Evolutionary conservation across 1,284 basidiomycete genomes (phyloP), one percentile per base, ranked within the genome.

Genomic region (Boletus semigastroideus): DNA sequence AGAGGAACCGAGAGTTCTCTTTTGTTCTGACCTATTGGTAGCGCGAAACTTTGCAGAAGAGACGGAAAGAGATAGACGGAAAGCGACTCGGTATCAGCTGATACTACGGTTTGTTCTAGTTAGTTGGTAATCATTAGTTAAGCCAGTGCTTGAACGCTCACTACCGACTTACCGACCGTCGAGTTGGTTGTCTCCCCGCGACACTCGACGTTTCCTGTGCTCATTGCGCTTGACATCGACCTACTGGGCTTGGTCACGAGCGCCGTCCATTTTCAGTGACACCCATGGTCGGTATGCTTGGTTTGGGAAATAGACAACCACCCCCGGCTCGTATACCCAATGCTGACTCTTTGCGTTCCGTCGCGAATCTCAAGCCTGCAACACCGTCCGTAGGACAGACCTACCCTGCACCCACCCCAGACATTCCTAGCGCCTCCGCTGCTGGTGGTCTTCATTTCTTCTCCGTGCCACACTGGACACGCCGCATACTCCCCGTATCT

Each of bases 41-140:
- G 85, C 84, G 84, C 64, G 74, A 79, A 51, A 79, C 74, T 48
- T 72, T 92, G 62, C 81, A 85, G 70, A 72, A 74, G 49, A 86
- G 83, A 69, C 82, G 79, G 60, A 72, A 74, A 56, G 71, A 72
- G 28, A 76, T 90, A 65, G 74, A 69, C 59, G 75, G 74, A 62
- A 71, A 52, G 14, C 33, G 12, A 31, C 4, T 6, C 16, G 17
- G 17, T 30, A 20, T 38, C 11, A n/a, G 5, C 22, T 42, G 31
- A 10, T 47, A 30, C 12, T 4, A 6, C 20, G 20, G 22, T 34
- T 42, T 20, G 41, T 49, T 20, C 34, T 22, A 31, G 10, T 36
- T 48, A 20, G 47, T 38, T 19, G 22, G 51, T 46, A 11, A 50
- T 63, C 63, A 64, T 37, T 37, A 37, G n/a, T 37, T 34, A 61